Evolutionary conservation across 148 eudicot genomes (phyloP), one percentile per base, ranked within the genome.

Genomic region (Gaultheria prostrata): DNA sequence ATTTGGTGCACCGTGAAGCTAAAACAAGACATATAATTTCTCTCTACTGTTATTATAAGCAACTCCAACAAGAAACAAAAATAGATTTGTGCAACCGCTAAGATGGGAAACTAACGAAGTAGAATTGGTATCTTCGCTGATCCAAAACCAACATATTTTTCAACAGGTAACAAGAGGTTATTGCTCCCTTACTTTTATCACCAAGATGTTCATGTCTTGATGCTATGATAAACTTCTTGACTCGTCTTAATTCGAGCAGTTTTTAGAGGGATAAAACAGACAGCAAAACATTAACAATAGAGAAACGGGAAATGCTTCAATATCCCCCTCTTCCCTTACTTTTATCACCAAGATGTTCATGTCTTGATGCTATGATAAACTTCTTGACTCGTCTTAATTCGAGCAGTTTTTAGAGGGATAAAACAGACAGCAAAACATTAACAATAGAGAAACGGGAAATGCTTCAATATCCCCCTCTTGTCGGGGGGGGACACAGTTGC

Each of bases 351-450:
- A 73, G 18, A 14, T 33, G 11, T 51, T 30, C 63, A 13, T 4
- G 46, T 32, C 45, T 21, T 1, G 33, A 51, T 8, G 9, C 3
- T 53, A 50, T 8, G 51, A 30, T 13, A 14, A 30, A 80, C 28
- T 65, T 17, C 20, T n/a, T 63, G 32, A 80, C 73, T 61, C 21
- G 45, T 80, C 21, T 79, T 80, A 67, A 45, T 65, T 20, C 12
- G 0, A 82, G 35, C 49, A 80, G 17, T n/a, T 43, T 80, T 24
- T 26, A 9, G 69, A 57, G 15, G 81, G 21, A 24, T 24, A 79
- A 50, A 20, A 79, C 20, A 26, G 24, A 39, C 15, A 6, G 33
- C 30, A 81, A 48, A 11, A 49, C 33, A 49, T 78, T 21, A 4
- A 48, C 13, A 32, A 6, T 30, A 13, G 49, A 39, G 7, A 46